Evolutionary conservation across 495 filamentous ascomycete genomes (phyloP), one percentile per base, ranked within the genome.

Genomic region (Lindgomyces ingoldianus): DNA sequence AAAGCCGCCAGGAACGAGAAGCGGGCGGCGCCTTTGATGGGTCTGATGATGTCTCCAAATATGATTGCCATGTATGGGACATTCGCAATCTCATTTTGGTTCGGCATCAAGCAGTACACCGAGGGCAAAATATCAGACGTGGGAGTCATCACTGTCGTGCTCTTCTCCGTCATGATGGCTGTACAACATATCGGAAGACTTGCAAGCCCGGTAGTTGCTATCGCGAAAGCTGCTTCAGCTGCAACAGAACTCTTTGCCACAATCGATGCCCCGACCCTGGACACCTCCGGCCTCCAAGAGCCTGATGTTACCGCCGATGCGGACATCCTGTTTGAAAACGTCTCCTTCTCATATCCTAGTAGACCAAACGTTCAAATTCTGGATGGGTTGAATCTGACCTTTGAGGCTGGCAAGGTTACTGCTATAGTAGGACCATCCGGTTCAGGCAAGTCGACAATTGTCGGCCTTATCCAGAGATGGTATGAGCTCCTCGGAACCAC

Each of bases 1-100:
- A 81, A 86, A 59, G 81, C 86, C 1, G 80, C 76, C 16, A 77
- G 74, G 14, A 77, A 81, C 29, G 87, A 87, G 0, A 67, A 81
- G 44, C 80, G 76, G 56, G 75, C 78, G 60, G 78, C 80, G 2
- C 82, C 82, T 10, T 66, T 85, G 19, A 76, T 82, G 27, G 78
- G 77, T 24, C 42, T 71, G 1, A 62, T 69, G 62, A 60, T 74
- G 62, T 18, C 60, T 22, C 72, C 72, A 6, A 41, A 22, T 12
- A 69, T 74, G 55, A 59, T 70, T 41, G 60, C 66, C 3, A 71
- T 69, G 62, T 74, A 73, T 48, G 70, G 56, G 2, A 67, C 65
- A 8, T 71, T 71, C 46, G 72, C 56, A 27, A 51, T 74, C 18
- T 61, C 72, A 4, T 74, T 74, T 49, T 74, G 71, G 70, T 74